These are phyloP conservation scores for Coniferiporia sulphurascens DNA, from an alignment of 1,284 basidiomycete genomes.

Conservation along the genomic window DNA sequence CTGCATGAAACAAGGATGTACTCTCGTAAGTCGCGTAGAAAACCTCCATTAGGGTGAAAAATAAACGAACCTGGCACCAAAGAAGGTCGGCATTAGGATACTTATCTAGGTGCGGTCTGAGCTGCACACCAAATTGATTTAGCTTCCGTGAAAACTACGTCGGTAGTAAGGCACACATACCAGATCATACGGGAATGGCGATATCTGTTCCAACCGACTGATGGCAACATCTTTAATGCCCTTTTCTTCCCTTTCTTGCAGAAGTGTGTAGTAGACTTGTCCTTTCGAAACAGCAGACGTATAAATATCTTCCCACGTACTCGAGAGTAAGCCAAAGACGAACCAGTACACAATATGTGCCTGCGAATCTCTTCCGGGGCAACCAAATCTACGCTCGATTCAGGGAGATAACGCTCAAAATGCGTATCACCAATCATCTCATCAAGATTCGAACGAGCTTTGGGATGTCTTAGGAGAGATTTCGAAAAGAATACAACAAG, in stretches of 20 bases:
- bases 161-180: constrained; percentile 32
- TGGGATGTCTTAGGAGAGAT: constrained; percentile 89
- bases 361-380: constrained; percentile 84
- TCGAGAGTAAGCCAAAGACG: constrained; percentile 8
- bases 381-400: constrained; percentile 67
- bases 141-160: constrained; percentile 10
- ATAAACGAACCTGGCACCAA: constrained; percentile 74
- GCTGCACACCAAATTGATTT: constrained; percentile 32
- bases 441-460: constrained; percentile 79
- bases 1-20: constrained; percentile 27
- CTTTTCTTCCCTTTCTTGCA: constrained; percentile 85
- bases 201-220: constrained; percentile 90
- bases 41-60: not conserved
- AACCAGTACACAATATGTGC: constrained; percentile 85
- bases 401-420: constrained; percentile 94
- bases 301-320: constrained; percentile 7
- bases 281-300: constrained; percentile 39
- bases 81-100: constrained; percentile 92
- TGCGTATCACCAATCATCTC: constrained; percentile 88
- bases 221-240: constrained; percentile 93
- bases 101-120: constrained; percentile 87
- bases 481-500: constrained; percentile 97
- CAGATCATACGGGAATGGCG: constrained; percentile 94
- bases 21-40: constrained; percentile 8
- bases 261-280: constrained; percentile 89